Conservation (phyloP, 2,329 filamentous ascomycete species). For the Fusarium pseudocircinatum region DNA sequence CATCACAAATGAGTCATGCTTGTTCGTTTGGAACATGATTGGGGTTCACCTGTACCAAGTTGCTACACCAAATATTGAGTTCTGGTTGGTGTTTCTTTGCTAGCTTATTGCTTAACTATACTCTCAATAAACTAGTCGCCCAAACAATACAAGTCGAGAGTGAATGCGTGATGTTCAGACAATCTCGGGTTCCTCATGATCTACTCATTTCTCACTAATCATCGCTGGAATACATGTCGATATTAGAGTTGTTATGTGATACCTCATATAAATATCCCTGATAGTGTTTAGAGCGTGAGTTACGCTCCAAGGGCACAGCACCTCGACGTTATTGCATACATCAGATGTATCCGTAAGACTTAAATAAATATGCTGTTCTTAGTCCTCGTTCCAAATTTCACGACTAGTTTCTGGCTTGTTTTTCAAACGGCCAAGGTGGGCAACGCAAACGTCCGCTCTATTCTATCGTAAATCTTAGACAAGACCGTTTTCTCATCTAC, state of each 20-base stretch:
- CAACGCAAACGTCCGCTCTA: not conserved
- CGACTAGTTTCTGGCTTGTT: not conserved
- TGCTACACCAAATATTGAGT: not conserved
- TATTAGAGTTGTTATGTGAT: not conserved
- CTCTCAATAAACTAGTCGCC: not conserved
- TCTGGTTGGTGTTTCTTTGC: not conserved
- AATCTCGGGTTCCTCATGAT: not conserved
- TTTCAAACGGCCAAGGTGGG: not conserved
- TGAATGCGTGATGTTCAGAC: not conserved
- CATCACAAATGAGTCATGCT: not conserved
- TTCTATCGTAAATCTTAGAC: not conserved
- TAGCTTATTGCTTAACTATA: not conserved
- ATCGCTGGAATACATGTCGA: not conserved
- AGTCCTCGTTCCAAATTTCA: not conserved
- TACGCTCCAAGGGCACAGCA: no score
- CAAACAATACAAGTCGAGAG: not conserved
- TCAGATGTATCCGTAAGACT: no score
- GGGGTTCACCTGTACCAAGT: not conserved
- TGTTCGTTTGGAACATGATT: not conserved
- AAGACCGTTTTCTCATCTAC: no score
- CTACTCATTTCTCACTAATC: not conserved
- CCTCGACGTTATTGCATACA: no score
- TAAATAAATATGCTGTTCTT: not conserved
- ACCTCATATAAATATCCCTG: not conserved
- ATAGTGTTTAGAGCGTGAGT: no score